Evolutionary conservation across 257 asterid species (phyloP).

Genomic region (Solanum raphanifolium): DNA sequence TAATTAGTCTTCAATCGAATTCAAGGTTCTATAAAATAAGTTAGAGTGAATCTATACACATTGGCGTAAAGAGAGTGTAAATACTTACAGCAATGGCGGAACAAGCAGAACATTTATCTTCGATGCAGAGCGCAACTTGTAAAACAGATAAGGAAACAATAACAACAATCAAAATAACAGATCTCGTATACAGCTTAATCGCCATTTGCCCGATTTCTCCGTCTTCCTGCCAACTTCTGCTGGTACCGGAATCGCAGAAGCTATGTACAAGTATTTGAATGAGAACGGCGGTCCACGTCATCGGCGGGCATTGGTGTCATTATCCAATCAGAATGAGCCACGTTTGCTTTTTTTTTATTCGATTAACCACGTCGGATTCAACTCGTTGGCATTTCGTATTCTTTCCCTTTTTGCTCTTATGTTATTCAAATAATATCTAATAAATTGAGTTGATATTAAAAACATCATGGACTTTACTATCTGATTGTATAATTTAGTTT

Average conservation of each 20-base stretch:
- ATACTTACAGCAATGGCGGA: conserved; percentile 78
- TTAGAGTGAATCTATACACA: background rate
- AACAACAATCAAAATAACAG: background rate
- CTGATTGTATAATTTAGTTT: too few species aligned
- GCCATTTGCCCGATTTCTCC: conserved; percentile 4
- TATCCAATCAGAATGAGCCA: background rate
- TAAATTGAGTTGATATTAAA: too few species aligned
- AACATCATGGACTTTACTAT: background rate
- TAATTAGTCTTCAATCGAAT: background rate
- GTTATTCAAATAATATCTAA: background rate
- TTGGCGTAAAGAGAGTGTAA: background rate
- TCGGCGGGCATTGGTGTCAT: background rate
- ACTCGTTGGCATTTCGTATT: background rate
- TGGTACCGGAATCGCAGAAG: background rate
- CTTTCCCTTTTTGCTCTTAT: background rate
- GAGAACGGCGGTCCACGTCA: conserved; percentile 1
- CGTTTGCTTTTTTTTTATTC: background rate
- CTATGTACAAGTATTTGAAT: background rate
- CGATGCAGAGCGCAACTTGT: conserved; percentile 34
- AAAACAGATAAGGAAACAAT: conserved; percentile 6
- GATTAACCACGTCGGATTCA: background rate
- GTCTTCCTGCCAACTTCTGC: background rate
- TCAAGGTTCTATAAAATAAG: background rate
- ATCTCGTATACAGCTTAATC: background rate
- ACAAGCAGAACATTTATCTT: conserved; percentile 88